Evolutionary conservation across 2,329 filamentous ascomycete genomes (phyloP).

Genomic region (Aureobasidium pullulans): DNA sequence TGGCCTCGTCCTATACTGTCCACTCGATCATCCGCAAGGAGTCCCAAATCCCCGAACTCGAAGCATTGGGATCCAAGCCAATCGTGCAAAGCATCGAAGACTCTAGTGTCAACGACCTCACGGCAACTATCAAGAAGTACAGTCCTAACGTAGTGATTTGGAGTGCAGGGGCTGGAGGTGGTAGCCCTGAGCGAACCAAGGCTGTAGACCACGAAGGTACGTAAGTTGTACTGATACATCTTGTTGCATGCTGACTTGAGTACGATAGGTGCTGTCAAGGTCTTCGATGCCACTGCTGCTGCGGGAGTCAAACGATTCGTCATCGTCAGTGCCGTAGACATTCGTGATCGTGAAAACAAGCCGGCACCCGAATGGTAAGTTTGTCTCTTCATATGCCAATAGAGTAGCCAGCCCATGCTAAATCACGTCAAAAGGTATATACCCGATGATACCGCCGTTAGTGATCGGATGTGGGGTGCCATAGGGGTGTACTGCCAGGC

Average conservation of each 20-base stretch:
- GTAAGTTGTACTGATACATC: not conserved
- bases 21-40: slow-evolving; percentile 28
- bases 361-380: slow-evolving; percentile 33
- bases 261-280: slow-evolving; percentile 47
- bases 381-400: not conserved
- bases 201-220: slow-evolving; percentile 50
- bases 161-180: slow-evolving; percentile 26
- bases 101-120: slow-evolving; percentile 31
- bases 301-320: slow-evolving; percentile 55
- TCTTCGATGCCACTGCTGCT: slow-evolving; percentile 52
- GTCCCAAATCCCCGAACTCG: slow-evolving; percentile 29
- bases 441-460: slow-evolving; percentile 30
- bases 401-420: not conserved
- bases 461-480: slow-evolving; percentile 32
- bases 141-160: slow-evolving; percentile 29
- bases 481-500: slow-evolving; percentile 36
- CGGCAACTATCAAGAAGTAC: slow-evolving; percentile 28
- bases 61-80: slow-evolving; percentile 35
- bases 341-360: slow-evolving; percentile 39
- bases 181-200: slow-evolving; percentile 47
- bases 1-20: slow-evolving; percentile 22
- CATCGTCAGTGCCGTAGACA: slow-evolving; percentile 55
- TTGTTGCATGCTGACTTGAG: not conserved
- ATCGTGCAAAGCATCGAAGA: slow-evolving; percentile 39
- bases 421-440: slow-evolving; percentile 24